A percentile compares a stretch with the other conserved stretches of the same genome.
Conservation (phyloP, 129 eudicot genomes). For the Silybum marianum region DNA sequence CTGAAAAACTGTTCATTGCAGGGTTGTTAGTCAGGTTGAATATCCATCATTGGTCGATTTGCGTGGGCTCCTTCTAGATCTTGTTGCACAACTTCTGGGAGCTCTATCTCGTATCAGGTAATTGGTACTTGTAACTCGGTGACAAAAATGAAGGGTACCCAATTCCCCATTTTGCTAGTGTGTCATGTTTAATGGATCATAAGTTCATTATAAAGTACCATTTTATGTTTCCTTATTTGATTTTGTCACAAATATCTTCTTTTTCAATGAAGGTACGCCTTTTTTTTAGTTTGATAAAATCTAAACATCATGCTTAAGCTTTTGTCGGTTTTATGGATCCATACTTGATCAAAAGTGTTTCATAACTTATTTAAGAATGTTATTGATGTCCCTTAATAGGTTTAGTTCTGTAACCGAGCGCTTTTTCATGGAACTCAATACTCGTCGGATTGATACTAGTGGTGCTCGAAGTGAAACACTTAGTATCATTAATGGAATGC, state of each 20-base stretch:
- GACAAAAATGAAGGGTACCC: not conserved
- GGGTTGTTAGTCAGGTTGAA: constrained; percentile 98
- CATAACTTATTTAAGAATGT: not conserved
- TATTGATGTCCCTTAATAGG: constrained; percentile 40
- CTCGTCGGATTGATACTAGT: constrained; percentile 91
- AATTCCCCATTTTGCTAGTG: not conserved
- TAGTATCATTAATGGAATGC: constrained; percentile 95
- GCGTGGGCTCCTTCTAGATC: constrained; percentile 91
- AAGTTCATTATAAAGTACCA: not conserved
- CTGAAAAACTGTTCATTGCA: constrained; percentile 34
- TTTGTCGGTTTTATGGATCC: too few relatives aligned
- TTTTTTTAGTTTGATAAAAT: not conserved
- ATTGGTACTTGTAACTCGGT: constrained; percentile 12
- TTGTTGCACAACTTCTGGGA: constrained; percentile 96
- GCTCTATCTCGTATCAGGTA: constrained; percentile 96
- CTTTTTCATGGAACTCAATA: constrained; percentile 96
- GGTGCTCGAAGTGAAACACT: constrained; percentile 95
- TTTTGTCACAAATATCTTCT: not conserved
- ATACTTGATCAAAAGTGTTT: too few relatives aligned
- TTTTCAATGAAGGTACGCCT: not conserved
- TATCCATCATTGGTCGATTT: constrained; percentile 96
- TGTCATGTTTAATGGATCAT: not conserved
- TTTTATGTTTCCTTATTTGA: not conserved
- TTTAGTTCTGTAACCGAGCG: constrained; percentile 98
- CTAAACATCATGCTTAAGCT: not conserved